Conservation (phyloP, 805 yeast genomes). For the Candida ascalaphidarum region DNA sequence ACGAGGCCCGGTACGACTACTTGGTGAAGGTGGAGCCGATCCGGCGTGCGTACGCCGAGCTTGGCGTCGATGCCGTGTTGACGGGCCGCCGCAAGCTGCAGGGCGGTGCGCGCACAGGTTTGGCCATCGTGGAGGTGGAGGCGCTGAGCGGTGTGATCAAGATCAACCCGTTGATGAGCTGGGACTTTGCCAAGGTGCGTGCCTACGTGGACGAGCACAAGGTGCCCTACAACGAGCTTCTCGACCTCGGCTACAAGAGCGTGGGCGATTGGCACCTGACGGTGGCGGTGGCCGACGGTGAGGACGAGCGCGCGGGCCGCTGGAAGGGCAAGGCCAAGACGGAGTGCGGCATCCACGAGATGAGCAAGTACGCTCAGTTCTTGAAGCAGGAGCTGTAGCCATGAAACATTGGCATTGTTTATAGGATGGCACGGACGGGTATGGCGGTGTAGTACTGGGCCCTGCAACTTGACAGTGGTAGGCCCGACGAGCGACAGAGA, state of each 20-base stretch:
- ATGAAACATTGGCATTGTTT: too few relatives aligned
- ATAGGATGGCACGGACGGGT: too few relatives aligned
- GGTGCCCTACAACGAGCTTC: slow-evolving; percentile 80
- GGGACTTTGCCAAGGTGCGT: slow-evolving; percentile 72
- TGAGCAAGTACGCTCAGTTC: slow-evolving; percentile 63
- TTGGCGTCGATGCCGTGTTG: slow-evolving; percentile 73
- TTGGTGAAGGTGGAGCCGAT: slow-evolving; percentile 90
- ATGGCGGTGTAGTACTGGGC: too few relatives aligned
- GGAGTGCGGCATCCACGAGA: slow-evolving; percentile 91
- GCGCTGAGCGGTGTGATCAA: slow-evolving; percentile 62
- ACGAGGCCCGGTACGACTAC: slow-evolving; percentile 76
- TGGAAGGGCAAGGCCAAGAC: slow-evolving; percentile 92
- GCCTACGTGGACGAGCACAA: slow-evolving; percentile 56
- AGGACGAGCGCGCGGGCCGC: slow-evolving; percentile 93
- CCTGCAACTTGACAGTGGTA: too few relatives aligned
- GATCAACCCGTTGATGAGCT: slow-evolving; percentile 80
- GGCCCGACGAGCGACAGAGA: too few relatives aligned
- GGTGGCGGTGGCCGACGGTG: slow-evolving; percentile 80
- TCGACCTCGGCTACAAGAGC: slow-evolving; percentile 83
- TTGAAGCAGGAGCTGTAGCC: too few relatives aligned
- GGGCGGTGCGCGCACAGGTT: slow-evolving; percentile 70
- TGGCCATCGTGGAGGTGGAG: slow-evolving; percentile 75
- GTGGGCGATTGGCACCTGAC: slow-evolving; percentile 96
- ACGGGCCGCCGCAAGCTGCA: slow-evolving; percentile 90
- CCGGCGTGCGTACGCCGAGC: slow-evolving; percentile 69